Evolutionary conservation across 176 grass and related monocot species (phyloP).

Genomic region (Echinochloa phyllopogon): DNA sequence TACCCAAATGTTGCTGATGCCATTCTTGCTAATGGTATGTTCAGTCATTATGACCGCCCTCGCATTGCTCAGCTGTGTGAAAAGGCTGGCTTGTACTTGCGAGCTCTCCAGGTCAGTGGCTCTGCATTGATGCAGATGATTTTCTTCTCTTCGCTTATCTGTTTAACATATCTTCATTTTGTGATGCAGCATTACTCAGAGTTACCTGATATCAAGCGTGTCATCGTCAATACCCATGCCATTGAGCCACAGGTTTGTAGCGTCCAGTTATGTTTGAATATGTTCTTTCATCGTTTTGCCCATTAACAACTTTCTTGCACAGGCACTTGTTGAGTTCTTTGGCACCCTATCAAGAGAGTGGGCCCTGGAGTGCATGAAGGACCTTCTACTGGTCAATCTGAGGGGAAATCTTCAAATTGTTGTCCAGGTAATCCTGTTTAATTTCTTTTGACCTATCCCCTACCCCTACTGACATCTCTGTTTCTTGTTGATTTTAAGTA

Average conservation of each 20-base stretch:
- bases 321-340: slow-evolving; percentile 98
- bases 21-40: slow-evolving; percentile 99
- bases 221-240: slow-evolving; percentile 97
- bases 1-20: slow-evolving; percentile 99
- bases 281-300: neutral
- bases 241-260: slow-evolving; percentile 93
- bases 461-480: neutral
- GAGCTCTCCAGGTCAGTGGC: slow-evolving; percentile 82
- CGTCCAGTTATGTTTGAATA: slow-evolving; percentile 18
- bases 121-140: slow-evolving; percentile 31
- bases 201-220: slow-evolving; percentile 92
- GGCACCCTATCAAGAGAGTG: slow-evolving; percentile 91
- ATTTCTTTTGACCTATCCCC: slow-evolving; percentile 5
- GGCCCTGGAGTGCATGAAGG: slow-evolving; percentile 99
- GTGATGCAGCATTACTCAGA: slow-evolving; percentile 88
- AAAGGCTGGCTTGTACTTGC: slow-evolving; percentile 92
- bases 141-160: neutral
- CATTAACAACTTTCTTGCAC: slow-evolving; percentile 37
- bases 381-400: slow-evolving; percentile 87
- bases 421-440: slow-evolving; percentile 73
- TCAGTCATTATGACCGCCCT: slow-evolving; percentile 96
- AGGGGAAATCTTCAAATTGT: slow-evolving; percentile 98
- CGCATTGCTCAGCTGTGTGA: slow-evolving; percentile 98
- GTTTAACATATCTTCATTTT: slow-evolving; percentile 41
- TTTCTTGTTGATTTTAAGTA: slow-evolving; percentile 18